A percentile compares a stretch with the other conserved stretches of the same genome.
phyloP scores from a whole-genome alignment of 108 stramenopile genomes.

The Discostella pseudostelligera region DNA sequence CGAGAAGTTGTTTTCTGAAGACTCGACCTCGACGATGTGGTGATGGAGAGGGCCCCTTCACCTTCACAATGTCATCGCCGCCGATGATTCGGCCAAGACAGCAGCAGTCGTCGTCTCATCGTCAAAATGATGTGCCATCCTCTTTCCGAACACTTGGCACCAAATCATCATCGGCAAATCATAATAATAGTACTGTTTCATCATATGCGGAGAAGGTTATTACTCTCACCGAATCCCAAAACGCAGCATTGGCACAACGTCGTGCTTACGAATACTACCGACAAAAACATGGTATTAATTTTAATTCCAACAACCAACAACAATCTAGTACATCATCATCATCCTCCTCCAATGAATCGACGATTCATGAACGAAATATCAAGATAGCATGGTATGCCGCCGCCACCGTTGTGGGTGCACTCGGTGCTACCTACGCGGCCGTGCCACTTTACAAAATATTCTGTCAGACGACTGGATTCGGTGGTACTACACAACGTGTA shows the following conservation, averaged over 20 bases:
- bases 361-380: conserved; percentile 57
- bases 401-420: conserved; percentile 75
- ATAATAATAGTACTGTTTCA: too few relatives aligned
- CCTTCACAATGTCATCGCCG: background rate
- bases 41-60: background rate
- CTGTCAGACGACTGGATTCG: conserved; percentile 98
- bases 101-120: too few relatives aligned
- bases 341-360: conserved; percentile 37
- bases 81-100: background rate
- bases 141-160: conserved; percentile 1
- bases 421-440: conserved; percentile 93
- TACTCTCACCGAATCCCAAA: conserved; percentile 26
- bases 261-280: conserved; percentile 76
- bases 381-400: conserved; percentile 77
- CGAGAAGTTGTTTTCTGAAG: too few relatives aligned
- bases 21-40: too few relatives aligned
- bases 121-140: background rate
- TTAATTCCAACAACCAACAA: conserved; percentile 18
- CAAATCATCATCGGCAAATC: too few relatives aligned
- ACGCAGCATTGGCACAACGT: conserved; percentile 47
- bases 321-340: too few relatives aligned
- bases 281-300: conserved; percentile 17
- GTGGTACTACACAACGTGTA: conserved; percentile 94
- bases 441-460: conserved; percentile 99
- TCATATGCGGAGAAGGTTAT: too few relatives aligned